Conservation (phyloP, 371 early-diverging fungal genomes). For the Mortierella sp. region DNA sequence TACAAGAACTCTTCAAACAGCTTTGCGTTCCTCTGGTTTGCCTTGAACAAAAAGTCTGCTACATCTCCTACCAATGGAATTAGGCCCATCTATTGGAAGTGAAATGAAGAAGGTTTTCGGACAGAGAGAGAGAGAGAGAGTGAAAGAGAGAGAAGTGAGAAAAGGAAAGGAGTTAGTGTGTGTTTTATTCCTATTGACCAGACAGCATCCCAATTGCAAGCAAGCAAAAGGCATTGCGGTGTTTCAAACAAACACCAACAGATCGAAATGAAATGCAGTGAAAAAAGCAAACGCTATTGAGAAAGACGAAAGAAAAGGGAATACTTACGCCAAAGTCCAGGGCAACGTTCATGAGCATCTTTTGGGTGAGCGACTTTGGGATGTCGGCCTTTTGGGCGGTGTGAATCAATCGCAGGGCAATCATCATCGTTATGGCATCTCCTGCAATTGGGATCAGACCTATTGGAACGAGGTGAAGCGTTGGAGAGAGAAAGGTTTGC, state of each 20-base stretch:
- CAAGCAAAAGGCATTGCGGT: not conserved
- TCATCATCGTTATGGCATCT: conserved; percentile 23
- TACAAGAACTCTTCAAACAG: conserved; percentile 44
- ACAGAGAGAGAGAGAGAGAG: too few relatives aligned
- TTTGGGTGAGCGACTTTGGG: conserved; percentile 23
- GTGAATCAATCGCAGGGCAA: conserved; percentile 33
- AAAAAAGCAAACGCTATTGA: not conserved
- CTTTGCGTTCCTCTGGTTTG: conserved; percentile 43
- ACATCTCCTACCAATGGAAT: conserved; percentile 45
- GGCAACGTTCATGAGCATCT: conserved; percentile 45
- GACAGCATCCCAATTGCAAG: conserved; percentile 2
- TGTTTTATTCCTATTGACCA: not conserved
- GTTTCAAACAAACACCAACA: not conserved
- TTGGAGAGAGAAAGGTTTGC: not conserved
- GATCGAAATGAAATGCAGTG: not conserved
- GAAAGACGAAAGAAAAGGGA: not conserved
- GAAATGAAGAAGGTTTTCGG: not conserved
- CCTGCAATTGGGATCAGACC: conserved; percentile 50
- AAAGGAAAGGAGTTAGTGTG: conserved; percentile 5
- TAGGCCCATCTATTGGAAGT: conserved; percentile 23
- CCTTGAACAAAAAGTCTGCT: conserved; percentile 52
- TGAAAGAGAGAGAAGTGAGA: not conserved
- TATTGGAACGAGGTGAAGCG: not conserved
- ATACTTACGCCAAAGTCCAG: conserved; percentile 45
- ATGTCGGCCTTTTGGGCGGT: conserved; percentile 52